phyloP scores from a whole-genome alignment of 169 alveolate species.

The Plasmodium billcollinsi region DNA sequence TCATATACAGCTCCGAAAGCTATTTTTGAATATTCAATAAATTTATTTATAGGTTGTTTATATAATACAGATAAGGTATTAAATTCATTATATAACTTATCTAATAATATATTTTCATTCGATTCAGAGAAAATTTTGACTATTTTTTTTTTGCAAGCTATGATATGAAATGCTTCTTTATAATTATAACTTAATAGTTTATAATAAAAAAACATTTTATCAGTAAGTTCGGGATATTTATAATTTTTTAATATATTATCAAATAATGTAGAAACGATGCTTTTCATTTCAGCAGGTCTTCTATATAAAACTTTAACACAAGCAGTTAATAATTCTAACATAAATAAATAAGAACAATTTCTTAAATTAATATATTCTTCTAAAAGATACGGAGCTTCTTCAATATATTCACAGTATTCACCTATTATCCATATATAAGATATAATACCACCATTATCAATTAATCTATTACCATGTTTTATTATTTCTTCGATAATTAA shows the following conservation, averaged over 20 bases:
- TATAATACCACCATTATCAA: conserved; percentile 69
- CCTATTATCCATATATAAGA: conserved; percentile 83
- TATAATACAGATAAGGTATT: conserved; percentile 71
- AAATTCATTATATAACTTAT: conserved; percentile 66
- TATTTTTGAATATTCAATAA: conserved; percentile 58
- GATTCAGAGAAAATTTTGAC: conserved; percentile 76
- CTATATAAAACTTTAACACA: conserved; percentile 91
- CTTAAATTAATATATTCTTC: conserved; percentile 85
- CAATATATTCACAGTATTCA: conserved; percentile 84
- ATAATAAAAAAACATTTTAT: conserved; percentile 71
- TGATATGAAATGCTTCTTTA: conserved; percentile 77
- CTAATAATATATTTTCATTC: conserved; percentile 66
- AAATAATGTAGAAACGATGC: conserved; percentile 87
- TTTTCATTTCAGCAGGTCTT: conserved; percentile 97
- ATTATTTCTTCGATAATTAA: conserved; percentile 80
- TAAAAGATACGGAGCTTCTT: conserved; percentile 86
- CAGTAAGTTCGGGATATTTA: conserved; percentile 70
- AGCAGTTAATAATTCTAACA: conserved; percentile 90
- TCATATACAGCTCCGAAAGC: conserved; percentile 59
- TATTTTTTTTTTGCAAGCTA: conserved; percentile 70
- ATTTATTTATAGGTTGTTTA: conserved; percentile 64
- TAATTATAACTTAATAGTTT: conserved; percentile 69
- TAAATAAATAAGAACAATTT: conserved; percentile 82
- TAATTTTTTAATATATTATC: conserved; percentile 81
- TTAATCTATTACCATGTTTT: conserved; percentile 77